These are phyloP conservation scores for Suillus cothurnatus DNA, from an alignment of 768 basidiomycete species.

Conservation along the genomic window DNA sequence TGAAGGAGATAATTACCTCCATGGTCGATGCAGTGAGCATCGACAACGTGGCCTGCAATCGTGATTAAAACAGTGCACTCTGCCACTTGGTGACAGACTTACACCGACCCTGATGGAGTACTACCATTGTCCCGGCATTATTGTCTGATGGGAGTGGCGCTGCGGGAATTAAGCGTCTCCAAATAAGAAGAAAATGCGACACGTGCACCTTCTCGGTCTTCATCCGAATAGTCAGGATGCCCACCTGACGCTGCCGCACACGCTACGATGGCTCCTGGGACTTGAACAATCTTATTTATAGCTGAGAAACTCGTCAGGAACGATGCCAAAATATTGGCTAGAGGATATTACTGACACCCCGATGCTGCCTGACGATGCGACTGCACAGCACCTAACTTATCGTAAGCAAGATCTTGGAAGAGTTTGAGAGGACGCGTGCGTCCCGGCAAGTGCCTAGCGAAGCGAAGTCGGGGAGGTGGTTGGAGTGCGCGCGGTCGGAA, in stretches of 20 bases:
- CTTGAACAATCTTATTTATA: constrained; percentile 55
- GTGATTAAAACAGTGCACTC: neutral
- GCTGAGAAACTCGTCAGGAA: constrained; percentile 34
- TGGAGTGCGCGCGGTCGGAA: constrained; percentile 1
- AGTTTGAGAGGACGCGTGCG: constrained; percentile 24
- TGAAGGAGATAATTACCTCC: neutral
- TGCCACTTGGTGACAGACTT: constrained; percentile 7
- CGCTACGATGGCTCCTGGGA: constrained; percentile 41
- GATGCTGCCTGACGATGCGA: constrained; percentile 49
- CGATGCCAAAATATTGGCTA: neutral
- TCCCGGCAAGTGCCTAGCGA: constrained; percentile 11
- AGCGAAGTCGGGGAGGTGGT: constrained; percentile 1
- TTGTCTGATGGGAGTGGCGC: constrained; percentile 48
- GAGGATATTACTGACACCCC: constrained; percentile 32
- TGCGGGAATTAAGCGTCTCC: constrained; percentile 11
- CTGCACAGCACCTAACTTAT: constrained; percentile 28
- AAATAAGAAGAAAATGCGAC: neutral
- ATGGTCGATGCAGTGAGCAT: constrained; percentile 3
- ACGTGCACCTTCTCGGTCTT: constrained; percentile 7
- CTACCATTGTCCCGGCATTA: constrained; percentile 47
- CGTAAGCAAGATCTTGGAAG: constrained; percentile 24
- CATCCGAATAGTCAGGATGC: constrained; percentile 33
- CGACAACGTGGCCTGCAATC: neutral
- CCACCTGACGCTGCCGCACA: constrained; percentile 52
- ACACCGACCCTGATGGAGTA: constrained; percentile 37